phyloP scores from a whole-genome alignment of 192 early-diverging fungal species.

The Globomyces pollinis-pini region DNA sequence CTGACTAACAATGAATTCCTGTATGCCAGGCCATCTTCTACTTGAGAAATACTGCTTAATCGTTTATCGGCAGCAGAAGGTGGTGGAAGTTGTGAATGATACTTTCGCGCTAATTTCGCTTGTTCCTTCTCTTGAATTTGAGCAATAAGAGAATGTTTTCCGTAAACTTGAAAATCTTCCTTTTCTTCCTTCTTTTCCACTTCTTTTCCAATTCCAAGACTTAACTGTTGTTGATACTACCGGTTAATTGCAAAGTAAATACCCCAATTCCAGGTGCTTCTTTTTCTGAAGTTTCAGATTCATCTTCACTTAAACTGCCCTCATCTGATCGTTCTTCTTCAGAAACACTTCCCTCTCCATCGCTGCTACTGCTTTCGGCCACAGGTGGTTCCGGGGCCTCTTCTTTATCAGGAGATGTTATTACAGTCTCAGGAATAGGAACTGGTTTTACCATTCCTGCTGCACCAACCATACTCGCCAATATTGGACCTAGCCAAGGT shows the following conservation, averaged over 20 bases:
- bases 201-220: background rate
- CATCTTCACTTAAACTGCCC: slow-evolving; percentile 1
- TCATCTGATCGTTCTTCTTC: background rate
- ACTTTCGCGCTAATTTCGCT: background rate
- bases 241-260: background rate
- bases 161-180: slow-evolving; percentile 8
- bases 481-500: background rate
- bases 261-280: background rate
- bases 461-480: background rate
- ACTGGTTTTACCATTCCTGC: background rate
- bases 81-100: background rate
- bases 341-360: slow-evolving; percentile 6
- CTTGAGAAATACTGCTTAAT: background rate
- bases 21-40: background rate
- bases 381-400: background rate
- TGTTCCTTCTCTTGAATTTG: slow-evolving; percentile 2
- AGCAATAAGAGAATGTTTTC: background rate
- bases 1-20: background rate
- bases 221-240: background rate
- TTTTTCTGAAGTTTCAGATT: background rate
- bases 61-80: background rate
- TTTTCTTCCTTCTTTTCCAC: background rate
- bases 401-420: background rate
- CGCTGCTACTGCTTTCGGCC: background rate
- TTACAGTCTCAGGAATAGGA: background rate